Evolutionary conservation across 179 eudicot species (phyloP), one percentile per base, ranked within the genome.

Genomic region (Spinacia oleracea): DNA sequence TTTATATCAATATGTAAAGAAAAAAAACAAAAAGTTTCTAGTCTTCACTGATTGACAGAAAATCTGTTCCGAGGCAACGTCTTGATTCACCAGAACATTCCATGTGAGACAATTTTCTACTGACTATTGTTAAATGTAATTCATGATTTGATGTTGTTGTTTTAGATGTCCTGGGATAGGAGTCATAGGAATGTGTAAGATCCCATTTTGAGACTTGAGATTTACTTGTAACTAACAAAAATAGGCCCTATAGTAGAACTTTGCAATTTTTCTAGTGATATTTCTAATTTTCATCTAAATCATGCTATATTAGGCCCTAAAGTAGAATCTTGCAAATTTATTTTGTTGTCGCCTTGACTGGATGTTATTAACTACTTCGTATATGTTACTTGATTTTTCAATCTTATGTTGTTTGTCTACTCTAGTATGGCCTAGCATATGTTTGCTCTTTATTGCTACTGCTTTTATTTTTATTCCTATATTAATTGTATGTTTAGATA

Each of bases 401-500:
- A 51, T 21, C 58, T 51, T 51, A 3, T 51, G 58, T 51, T 51
- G 20, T 51, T 5, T 51, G 58, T 51, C 16, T 0, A 12, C 53
- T 16, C 58, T 51, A 51, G 5, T 51, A 20, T 51, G 20, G 23
- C 42, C 29, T 71, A 7, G 40, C 20, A 38, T 71, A 20, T 71
- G 59, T 34, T 71, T 10, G 34, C 21, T 63, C 35, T 65, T 9
- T 27, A 25, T 10, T 63, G n/a, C 63, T 25, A 29, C 20, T 74
- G 42, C 55, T n/a, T 80, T 40, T 55, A n/a, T 51, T 11, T 51
- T 77, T 34, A 21, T 59, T 70, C 23, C 34, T 76, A 25, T 53
- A 75, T 80, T 79, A 73, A 83, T 84, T 79, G 69, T 80, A 63
- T 65, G 71, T 63, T 86, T 65, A 84, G 81, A 70, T 78, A 21